These are phyloP conservation scores for Leersia perrieri DNA, from an alignment of 176 grass and related monocot genomes.

Conservation along the genomic window DNA sequence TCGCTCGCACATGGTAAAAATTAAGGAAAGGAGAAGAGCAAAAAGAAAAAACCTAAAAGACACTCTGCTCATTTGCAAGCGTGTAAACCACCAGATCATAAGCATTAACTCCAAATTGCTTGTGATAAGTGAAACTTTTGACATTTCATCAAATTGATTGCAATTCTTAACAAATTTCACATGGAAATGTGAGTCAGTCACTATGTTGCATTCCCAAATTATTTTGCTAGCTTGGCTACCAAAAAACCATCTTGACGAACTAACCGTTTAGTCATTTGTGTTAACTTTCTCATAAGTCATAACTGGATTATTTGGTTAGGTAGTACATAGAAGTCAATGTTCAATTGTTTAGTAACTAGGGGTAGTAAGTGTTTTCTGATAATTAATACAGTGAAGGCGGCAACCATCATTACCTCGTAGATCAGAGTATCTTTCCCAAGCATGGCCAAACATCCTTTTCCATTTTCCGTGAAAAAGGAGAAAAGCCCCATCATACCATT, in stretches of 20 bases:
- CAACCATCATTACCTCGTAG: conserved; percentile 69
- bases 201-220: conserved; percentile 1
- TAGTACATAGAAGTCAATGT: neutral
- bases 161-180: conserved; percentile 15
- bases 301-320: neutral
- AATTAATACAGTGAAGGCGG: neutral
- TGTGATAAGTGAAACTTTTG: neutral
- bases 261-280: conserved; percentile 1
- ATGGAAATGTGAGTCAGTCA: neutral
- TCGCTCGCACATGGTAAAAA: no score
- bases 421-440: conserved; percentile 78
- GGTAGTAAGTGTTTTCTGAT: neutral
- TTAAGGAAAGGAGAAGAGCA: no score
- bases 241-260: conserved; percentile 22
- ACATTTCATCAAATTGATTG: conserved; percentile 20
- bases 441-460: conserved; percentile 89
- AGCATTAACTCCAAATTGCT: conserved; percentile 1
- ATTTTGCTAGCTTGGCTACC: neutral
- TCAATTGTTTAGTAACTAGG: neutral
- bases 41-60: no score
- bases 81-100: no score
- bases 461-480: conserved; percentile 91
- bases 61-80: no score
- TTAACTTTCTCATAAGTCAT: neutral
- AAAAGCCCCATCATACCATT: conserved; percentile 92